Evolutionary conservation across 768 basidiomycete species (phyloP), one percentile per base, ranked within the genome.

Genomic region (Mycena belliarum): DNA sequence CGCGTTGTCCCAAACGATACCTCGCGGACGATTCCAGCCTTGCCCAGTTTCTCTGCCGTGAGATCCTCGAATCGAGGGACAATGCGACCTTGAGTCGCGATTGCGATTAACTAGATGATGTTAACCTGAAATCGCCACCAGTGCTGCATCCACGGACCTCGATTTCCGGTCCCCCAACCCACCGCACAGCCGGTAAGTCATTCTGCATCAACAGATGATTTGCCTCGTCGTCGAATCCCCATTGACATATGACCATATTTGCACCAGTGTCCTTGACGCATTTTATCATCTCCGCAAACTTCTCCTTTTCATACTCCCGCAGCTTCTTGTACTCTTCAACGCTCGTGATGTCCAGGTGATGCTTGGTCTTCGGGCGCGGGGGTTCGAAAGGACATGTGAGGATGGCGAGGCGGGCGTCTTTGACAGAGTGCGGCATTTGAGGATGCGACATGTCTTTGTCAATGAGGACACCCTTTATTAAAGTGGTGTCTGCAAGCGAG

Each of bases 371-470:
- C 37, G 97, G 97, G 23, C 97, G 88, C 3, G 97, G 97, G 18
- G 97, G 97, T 71, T 99, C 97, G 71, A 99, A 99, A 21, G 97
- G 95, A 74, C 97, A 99, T 42, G 97, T 99, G 43, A 99, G 83
- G 74, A 99, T 98, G 15, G 96, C 97, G 52, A 99, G 80, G 58
- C 87, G 87, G 52, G 97, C 97, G 71, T 98, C 91, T 63, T 80
- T 82, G 65, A 99, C 88, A 33, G 77, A 80, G 57, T 83, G 86
- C 10, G 96, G 96, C 97, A 99, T 99, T 73, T 97, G 94, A 5
- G 96, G 91, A 69, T 99, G 97, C 14, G 95, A 98, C 91, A 99
- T 96, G 76, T 99, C 96, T 76, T 99, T 99, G 86, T 99, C 97
- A 71, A 99, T 85, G 66, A 99, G 91, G 41, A 99, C 97, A 65